Base-by-base conservation (phyloP, 208 protist genomes). In the Porcisia hertigi region DNA sequence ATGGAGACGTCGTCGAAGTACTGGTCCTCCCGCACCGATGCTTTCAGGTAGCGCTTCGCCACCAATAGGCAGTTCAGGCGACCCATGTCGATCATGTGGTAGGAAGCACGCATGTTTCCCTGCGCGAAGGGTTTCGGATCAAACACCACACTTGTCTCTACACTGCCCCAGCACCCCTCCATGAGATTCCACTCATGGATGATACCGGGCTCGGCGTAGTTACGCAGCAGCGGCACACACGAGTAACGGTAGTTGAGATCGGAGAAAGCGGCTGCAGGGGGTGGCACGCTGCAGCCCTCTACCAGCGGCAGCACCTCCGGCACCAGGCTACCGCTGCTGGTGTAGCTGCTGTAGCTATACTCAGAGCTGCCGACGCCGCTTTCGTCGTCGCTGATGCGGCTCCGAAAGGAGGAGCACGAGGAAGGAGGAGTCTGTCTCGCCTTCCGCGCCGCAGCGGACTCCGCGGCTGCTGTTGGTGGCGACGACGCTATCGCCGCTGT, bases 1-100 rank as follows among this genome's bases (percentile, higher is more conserved):
- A 96, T 96, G 11, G 86, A 86, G 3, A 93, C 92, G 65, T 96
- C 92, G 71, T 94, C 92, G 75, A 92, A 96, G 85, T 95, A 95
- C 81, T 95, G 91, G 30, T 86, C 79, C 47, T 89, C 82, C 49
- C 58, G 63, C 0, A 92, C 85, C 11, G 82, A 85, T 16, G 82
- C 71, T 75, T 87, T 89, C 30, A 92, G 76, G 78, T 95, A 95
- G 52, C 89, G 87, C 81, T 95, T 95, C 18, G 86, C 88, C 53
- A 93, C 89, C 41, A 95, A 77, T 39, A 76, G 73, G 83, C 89
- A 92, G 71, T 91, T 85, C 12, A 89, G 81, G n/a, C 89, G 87
- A 52, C 80, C 67, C 69, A 95, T 79, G 79, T 95, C 91, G 60
- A 94, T 89, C 77, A 94, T 85, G 79, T 90, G 84, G 76, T 95